Base-by-base conservation (phyloP, 2,329 filamentous ascomycete species). In the Dactylellina leptospora region DNA sequence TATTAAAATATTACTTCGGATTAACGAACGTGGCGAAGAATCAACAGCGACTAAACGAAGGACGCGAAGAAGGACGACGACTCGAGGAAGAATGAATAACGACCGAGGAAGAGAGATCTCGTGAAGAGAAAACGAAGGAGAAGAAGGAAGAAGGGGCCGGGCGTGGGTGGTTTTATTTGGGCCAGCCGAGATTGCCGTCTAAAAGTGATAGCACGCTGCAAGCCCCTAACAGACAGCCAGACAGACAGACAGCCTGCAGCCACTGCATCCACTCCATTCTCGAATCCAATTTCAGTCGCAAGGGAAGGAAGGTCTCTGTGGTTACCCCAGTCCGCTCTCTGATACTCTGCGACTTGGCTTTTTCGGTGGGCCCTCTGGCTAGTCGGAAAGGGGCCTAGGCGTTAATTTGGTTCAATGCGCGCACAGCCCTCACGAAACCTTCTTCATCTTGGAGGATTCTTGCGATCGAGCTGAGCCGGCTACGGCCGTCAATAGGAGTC, bases 101-200 rank as follows among this genome's bases (percentile, higher is more conserved):
- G n/a, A n/a, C n/a, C n/a, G n/a, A 54, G 28, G 53, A 55, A 53
- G 23, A 42, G 30, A 53, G 38, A 59, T 63, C 59, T 58, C 54
- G 68, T 59, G 60, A 47, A 45, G 36, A 54, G 55, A 60, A 40
- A 42, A 48, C n/a, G 36, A 33, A 58, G 27, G 28, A 63, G 38
- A 28, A 30, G n/a, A 38, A 36, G 23, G 23, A 54, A 58, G 25
- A 27, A 62, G 42, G 45, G 28, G 50, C 40, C 44, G 40, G 53
- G 33, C 23, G 58, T 25, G 59, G 23, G 56, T 71, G 58, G 45
- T 71, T 71, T 71, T 71, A 71, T 71, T 63, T 56, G 64, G 45
- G 45, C 44, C 42, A 58, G 56, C 66, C 66, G 66, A 71, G 58
- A 71, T 71, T 71, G 58, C 66, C 58, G 66, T 71, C 47, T 50